Conservation (phyloP, 352 stramenopile genomes). For the Proteromonas lacertae region DNA sequence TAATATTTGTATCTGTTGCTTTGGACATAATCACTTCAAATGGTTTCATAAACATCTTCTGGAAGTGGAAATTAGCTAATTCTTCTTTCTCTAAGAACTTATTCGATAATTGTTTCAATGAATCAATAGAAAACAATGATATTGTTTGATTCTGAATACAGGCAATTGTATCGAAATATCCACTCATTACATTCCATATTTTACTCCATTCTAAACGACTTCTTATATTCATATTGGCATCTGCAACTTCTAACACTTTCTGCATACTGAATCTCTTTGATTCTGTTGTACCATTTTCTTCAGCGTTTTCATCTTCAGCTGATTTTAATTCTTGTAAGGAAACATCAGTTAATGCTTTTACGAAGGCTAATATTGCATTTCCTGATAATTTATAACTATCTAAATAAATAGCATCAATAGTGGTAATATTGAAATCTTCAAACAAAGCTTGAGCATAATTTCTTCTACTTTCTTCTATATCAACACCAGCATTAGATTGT, state of each 20-base stretch:
- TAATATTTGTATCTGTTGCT: no score
- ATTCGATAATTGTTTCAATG: conserved; percentile 90
- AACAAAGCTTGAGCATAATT: conserved; percentile 30
- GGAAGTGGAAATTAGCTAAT: conserved; percentile 92
- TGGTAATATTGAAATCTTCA: conserved; percentile 32
- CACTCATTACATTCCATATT: conserved; percentile 75
- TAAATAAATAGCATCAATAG: conserved; percentile 54
- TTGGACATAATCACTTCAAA: conserved; percentile 66
- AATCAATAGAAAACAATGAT: conserved; percentile 94
- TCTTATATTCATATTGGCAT: conserved; percentile 93
- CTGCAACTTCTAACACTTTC: conserved; percentile 91
- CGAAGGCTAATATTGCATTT: conserved; percentile 36
- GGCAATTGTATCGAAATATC: conserved; percentile 84
- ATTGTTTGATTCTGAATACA: conserved; percentile 76
- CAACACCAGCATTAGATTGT: no score
- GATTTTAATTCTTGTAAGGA: conserved; percentile 32
- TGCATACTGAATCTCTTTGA: conserved; percentile 91
- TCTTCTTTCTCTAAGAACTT: conserved; percentile 97
- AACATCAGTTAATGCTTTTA: conserved; percentile 44
- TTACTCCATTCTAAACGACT: conserved; percentile 80
- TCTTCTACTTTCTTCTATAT: no score
- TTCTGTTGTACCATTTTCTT: conserved; percentile 1
- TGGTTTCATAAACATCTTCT: conserved; percentile 78
- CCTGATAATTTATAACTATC: conserved; percentile 34
- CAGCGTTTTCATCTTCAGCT: no score